Base-by-base conservation (phyloP, 2,329 filamentous ascomycete genomes). In the Nemania sp. region DNA sequence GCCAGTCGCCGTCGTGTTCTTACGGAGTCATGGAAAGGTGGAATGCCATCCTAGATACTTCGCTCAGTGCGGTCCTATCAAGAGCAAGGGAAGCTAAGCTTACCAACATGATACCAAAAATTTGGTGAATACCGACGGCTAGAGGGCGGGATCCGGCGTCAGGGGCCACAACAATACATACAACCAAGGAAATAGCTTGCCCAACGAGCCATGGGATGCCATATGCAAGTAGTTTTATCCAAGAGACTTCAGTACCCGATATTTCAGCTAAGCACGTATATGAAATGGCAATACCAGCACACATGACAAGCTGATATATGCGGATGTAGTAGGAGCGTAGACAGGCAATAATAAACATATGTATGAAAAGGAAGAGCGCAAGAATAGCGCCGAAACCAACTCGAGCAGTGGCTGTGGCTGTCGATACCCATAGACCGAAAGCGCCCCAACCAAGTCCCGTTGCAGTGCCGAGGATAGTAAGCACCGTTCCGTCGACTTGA, bases 181-280 rank as follows among this genome's bases (percentile, higher is more conserved):
- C 78, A 18, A 82, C 58, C 38, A 89, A 77, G 56, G 83, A 82
- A 59, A 89, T 81, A 1, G 80, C 85, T 73, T 89, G 86, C 0
- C 87, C 87, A 7, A 87, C 67, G 1, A 85, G 74, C 86, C 86
- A 89, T 1, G 87, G 85, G 35, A 89, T 80, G 2, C 82, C 86
- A 73, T 87, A 89, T 53, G 80, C 78, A 67, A 83, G 81, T 2
- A 88, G 72, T 70, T 86, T 87, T 26, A 70, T 64, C 86, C 87
- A 89, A 5, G 79, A 75, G 5, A 88, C 80, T 1, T 75, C 66
- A 8, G 73, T 70, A 22, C 77, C 76, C 10, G 80, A 82, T 11
- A 85, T 83, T 49, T 87, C 84, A 4, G 85, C 84, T 26, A 89
- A 77, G 56, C 82, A 85, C 3, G 85, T 83, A 68, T 87, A 88